Evolutionary conservation across 352 stramenopile genomes (phyloP), one percentile per base, ranked within the genome.

Genomic region (Phytophthora aleatoria): DNA sequence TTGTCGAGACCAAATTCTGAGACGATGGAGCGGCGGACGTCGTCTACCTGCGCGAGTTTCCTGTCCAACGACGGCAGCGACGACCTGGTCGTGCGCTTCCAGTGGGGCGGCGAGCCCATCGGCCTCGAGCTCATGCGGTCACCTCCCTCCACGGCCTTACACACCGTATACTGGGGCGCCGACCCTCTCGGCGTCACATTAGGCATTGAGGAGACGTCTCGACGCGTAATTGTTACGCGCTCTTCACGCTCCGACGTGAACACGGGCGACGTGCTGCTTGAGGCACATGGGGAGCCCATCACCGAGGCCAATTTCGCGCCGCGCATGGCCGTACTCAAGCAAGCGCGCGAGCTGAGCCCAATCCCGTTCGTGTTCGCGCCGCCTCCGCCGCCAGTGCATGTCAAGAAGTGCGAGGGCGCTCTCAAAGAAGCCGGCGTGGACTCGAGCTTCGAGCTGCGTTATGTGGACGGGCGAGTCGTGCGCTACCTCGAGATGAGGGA

Each of bases 121-220:
- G 81, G 75, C 0, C 71, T 90, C 3, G 79, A 90, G 27, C 76
- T 90, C 51, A 77, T 83, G 73, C 79, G 79, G 1, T 53, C 77
- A 50, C 44, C 71, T 13, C 24, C 67, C 15, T 53, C 62, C 5
- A 48, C 53, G 1, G 52, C 20, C n/a, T 49, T 43, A 8, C 57
- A 69, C 41, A 71, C 58, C 5, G 71, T 90, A 11, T 54, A 79
- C 43, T 90, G 81, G 83, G 66, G 70, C 10, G 63, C 54, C 0
- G 73, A 76, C 26, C 64, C 77, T 12, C 77, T 94, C 3, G 85
- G 85, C 48, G 69, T 94, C 36, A 91, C 85, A 7, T 81, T 94
- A 38, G 80, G 83, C 72, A 81, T 92, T 28, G 85, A 94, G 57
- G 81, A 86, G 33, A 81, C 77, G 15, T 91, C 85, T 24, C 74